These are phyloP conservation scores for Aspergillus calidoustus DNA, from an alignment of 2,329 filamentous ascomycete genomes.

Conservation along the genomic window DNA sequence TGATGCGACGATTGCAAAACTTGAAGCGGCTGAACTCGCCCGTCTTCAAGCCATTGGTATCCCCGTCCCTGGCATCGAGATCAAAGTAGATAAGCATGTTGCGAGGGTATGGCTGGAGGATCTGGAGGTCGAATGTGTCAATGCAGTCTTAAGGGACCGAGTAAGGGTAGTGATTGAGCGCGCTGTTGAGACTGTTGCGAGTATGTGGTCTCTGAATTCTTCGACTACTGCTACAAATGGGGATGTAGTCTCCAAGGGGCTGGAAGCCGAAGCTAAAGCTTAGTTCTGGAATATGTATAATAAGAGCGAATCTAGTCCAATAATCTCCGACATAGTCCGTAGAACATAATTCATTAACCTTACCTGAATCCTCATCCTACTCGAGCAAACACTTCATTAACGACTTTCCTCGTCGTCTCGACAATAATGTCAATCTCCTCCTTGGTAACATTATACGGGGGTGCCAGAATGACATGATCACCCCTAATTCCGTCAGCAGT, in stretches of 20 bases:
- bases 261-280: conserved; percentile 31
- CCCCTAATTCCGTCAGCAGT: conserved; percentile 63
- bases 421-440: conserved; percentile 63
- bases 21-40: conserved; percentile 71
- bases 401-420: conserved; percentile 54
- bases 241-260: conserved; percentile 24
- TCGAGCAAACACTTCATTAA: conserved; percentile 54
- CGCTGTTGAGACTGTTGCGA: conserved; percentile 83
- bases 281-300: conserved; percentile 15
- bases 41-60: conserved; percentile 83
- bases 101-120: conserved; percentile 92
- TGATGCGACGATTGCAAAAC: conserved; percentile 55
- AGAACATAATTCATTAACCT: not conserved
- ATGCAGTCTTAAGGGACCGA: conserved; percentile 77
- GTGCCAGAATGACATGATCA: conserved; percentile 72
- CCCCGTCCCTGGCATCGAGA: conserved; percentile 84
- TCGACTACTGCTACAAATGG: conserved; percentile 31
- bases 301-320: conserved; percentile 4
- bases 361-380: conserved; percentile 1
- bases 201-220: conserved; percentile 57
- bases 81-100: conserved; percentile 84
- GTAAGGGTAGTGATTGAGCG: conserved; percentile 89
- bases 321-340: not conserved
- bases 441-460: conserved; percentile 67
- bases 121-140: conserved; percentile 84